Evolutionary conservation across 2,329 filamentous ascomycete species (phyloP), one percentile per base, ranked within the genome.

Genomic region (Aspergillus proliferans): DNA sequence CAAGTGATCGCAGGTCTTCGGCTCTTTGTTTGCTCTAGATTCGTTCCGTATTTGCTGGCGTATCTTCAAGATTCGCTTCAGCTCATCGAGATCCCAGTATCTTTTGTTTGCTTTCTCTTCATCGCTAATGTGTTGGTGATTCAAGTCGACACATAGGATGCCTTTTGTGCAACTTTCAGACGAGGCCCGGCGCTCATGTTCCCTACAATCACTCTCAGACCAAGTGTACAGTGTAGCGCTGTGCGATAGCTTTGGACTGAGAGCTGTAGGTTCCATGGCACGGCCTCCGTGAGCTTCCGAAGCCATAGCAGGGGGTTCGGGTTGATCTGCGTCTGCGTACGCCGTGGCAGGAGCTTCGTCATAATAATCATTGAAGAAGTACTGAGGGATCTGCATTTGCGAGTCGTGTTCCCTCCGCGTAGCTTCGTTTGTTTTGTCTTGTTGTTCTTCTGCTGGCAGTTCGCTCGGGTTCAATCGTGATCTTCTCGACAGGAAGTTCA

Each of bases 41-140:
- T 19, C 5, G 6, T 40, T 18, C 7, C 18, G 38, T 21, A 3
- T 9, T 19, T 40, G 15, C 38, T 40, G 38, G 38, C 18, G 19
- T 12, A 22, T 40, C 18, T 14, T 10, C 33, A 63, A 42, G 9
- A 60, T 34, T 2, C 5, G 5, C 47, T 58, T 56, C 30, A 66
- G 48, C n/a, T 64, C 56, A 6, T 62, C 50, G 5, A 65, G 46
- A 38, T 47, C 57, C 54, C 52, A 60, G 36, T 60, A 58, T 8
- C 36, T 47, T 43, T 43, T 55, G 6, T 5, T n/a, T 10, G 33
- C 19, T 21, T 10, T 26, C 8, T 18, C 5, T 7, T 24, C n/a
- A 6, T 44, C 9, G 10, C 6, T 21, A 2, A 9, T 19, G 7
- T 36, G 9, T 24, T 15, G 30, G 9, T 51, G 28, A 10, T 41